These are phyloP conservation scores for Xylaria sp. DNA, from an alignment of 2,329 filamentous ascomycete species.

Conservation along the genomic window DNA sequence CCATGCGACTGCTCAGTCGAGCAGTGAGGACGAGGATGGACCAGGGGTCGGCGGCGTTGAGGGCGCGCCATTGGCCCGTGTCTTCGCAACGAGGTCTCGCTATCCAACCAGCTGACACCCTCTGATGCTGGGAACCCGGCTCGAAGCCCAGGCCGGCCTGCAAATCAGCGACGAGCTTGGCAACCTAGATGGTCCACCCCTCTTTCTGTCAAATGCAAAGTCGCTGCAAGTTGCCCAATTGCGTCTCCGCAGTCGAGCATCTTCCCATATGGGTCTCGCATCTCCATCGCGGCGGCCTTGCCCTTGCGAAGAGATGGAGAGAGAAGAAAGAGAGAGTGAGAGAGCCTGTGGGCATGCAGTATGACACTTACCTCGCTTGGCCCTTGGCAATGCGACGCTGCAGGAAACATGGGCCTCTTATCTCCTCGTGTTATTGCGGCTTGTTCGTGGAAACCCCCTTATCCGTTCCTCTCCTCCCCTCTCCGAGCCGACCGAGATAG, in stretches of 20 bases:
- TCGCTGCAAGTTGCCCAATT: conserved; percentile 45
- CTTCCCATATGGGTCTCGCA: conserved; percentile 10
- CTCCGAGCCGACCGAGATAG: conserved; percentile 42
- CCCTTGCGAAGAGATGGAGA: conserved; percentile 14
- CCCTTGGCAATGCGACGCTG: conserved; percentile 35
- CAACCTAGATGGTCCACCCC: conserved; percentile 34
- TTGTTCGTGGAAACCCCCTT: conserved; percentile 38
- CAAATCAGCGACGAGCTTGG: conserved; percentile 53
- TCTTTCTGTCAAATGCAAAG: conserved; percentile 36
- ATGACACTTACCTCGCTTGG: conserved; percentile 46
- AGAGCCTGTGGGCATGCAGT: conserved; percentile 19
- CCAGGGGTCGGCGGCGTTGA: conserved; percentile 33
- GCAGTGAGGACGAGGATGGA: conserved; percentile 35
- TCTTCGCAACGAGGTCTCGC: conserved; percentile 45
- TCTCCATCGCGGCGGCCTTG: conserved; percentile 31
- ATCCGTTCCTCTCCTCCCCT: conserved; percentile 38
- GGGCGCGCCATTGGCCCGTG: conserved; percentile 41
- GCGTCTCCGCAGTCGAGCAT: conserved; percentile 23
- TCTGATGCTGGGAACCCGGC: conserved; percentile 41
- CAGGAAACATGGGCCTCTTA: conserved; percentile 39
- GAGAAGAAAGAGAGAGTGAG: no score
- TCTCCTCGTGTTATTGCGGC: conserved; percentile 47
- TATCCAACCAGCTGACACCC: conserved; percentile 54
- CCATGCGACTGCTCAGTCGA: conserved; percentile 20
- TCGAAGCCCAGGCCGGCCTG: conserved; percentile 51